Evolutionary conservation across 345 rosid genomes (phyloP), one percentile per base, ranked within the genome.

Genomic region (Pistacia atlantica): DNA sequence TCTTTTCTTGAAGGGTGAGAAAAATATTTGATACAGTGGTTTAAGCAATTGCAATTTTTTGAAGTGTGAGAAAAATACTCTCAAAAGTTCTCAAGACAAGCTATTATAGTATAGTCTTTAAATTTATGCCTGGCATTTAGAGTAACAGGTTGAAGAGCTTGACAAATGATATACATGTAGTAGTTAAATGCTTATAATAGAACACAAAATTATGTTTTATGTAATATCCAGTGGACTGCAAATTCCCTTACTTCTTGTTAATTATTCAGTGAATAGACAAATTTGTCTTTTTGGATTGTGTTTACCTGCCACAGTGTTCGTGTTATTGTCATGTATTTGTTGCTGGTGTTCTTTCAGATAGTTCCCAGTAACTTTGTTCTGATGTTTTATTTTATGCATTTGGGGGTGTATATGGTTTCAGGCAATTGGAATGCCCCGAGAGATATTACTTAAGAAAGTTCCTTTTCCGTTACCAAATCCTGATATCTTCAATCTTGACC

Each of bases 391-490:
- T 57, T 69, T 46, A 45, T 37, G 73, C 61, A 11, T 57, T 35
- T 67, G 11, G 45, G 38, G 56, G 48, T 85, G 65, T 67, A 52
- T n/a, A 59, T 85, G 67, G 66, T 89, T 84, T 70, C 84, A 97
- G 99, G 92, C 93, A 11, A n/a, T 91, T 65, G 91, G 96, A 16
- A 86, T 20, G 37, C 99, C 99, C 56, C 89, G 97, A 66, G 97
- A 92, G 65, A 13, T 90, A 42, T 78, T 97, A 79, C 84, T 97
- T 57, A 92, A 89, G 60, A 94, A 91, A 88, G 93, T 92, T 63
- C 96, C 97, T 0, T 94, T 94, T 83, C 99, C 99, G 5, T 80
- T 94, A 59, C 99, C 97, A 59, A 82, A 77, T 85, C 99, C 99
- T 14, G 87, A 85, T 73, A 87, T 97, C 54, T 97, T 97, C 89